Percentiles rank a stretch among this genome's conserved stretches.
These are phyloP conservation scores for Venturia effusa DNA, from an alignment of 2,329 filamentous ascomycete genomes.

Conservation along the genomic window DNA sequence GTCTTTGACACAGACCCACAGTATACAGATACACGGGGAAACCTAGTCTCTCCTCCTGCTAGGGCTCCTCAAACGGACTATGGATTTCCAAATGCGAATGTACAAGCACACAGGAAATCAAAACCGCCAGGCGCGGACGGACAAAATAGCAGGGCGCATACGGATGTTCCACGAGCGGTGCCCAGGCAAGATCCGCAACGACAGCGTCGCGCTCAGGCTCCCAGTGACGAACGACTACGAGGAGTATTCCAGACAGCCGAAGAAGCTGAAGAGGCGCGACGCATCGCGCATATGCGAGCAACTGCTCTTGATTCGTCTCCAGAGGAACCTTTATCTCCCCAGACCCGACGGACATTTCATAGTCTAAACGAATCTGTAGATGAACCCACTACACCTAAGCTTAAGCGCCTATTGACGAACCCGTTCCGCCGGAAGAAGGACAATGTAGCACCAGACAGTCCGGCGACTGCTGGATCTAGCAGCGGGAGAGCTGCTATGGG, in stretches of 20 bases:
- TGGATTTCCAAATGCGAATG: not conserved
- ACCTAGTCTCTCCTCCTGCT: not conserved
- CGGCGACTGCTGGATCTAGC: not conserved
- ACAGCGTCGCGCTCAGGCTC: not conserved
- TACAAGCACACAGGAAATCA: not conserved
- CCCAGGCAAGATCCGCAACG: not conserved
- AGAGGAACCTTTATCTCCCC: not conserved
- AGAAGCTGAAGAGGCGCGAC: constrained; percentile 1
- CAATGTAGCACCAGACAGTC: not conserved
- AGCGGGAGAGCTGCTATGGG: not conserved
- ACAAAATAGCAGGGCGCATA: not conserved
- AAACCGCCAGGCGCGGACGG: not conserved
- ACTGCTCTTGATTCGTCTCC: not conserved
- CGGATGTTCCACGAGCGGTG: not conserved
- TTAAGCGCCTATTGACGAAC: not conserved
- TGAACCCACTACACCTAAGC: not conserved
- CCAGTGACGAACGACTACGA: not conserved
- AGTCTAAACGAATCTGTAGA: not conserved
- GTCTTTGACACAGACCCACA: constrained; percentile 8
- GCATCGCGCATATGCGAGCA: not conserved
- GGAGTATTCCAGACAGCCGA: not conserved
- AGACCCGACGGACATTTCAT: not conserved
- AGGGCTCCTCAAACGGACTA: not conserved
- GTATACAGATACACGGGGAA: not conserved
- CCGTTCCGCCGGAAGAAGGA: not conserved